Conservation (phyloP, 164 flowering plant species). For the Umbellularia californica region DNA sequence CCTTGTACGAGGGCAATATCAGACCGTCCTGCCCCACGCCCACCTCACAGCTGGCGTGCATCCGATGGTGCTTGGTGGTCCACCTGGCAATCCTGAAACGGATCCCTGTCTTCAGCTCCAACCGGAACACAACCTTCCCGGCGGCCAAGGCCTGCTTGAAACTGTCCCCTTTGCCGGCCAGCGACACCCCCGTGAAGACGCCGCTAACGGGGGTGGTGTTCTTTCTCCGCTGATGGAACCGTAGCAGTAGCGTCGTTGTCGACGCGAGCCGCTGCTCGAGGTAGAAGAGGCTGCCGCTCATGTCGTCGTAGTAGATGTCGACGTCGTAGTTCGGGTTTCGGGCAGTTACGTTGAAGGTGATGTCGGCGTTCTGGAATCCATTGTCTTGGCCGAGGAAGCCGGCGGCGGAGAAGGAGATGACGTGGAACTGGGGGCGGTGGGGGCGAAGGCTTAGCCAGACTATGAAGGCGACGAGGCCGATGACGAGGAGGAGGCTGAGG, state of each 20-base stretch:
- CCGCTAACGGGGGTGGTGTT: constrained; percentile 46
- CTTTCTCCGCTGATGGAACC: constrained; percentile 69
- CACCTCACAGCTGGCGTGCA: constrained; percentile 17
- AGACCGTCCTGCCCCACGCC: constrained; percentile 37
- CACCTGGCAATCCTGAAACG: constrained; percentile 59
- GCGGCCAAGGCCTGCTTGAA: constrained; percentile 39
- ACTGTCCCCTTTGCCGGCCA: constrained; percentile 27
- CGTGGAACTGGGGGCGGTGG: constrained; percentile 74
- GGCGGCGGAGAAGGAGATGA: constrained; percentile 51
- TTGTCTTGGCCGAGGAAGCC: constrained; percentile 34
- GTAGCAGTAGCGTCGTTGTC: constrained; percentile 21
- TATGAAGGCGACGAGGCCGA: constrained; percentile 65
- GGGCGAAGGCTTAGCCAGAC: constrained; percentile 87
- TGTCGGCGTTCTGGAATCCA: constrained; percentile 44
- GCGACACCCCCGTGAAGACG: constrained; percentile 37
- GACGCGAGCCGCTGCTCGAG: constrained; percentile 48
- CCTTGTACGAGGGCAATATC: constrained; percentile 27
- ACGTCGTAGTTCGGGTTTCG: constrained; percentile 69
- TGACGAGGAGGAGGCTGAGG: constrained; percentile 43
- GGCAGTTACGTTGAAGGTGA: constrained; percentile 52
- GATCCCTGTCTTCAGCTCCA: constrained; percentile 50
- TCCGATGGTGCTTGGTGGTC: constrained; percentile 26
- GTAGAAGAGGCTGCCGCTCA: constrained; percentile 46
- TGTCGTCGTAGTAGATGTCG: constrained; percentile 55
- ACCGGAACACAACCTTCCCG: constrained; percentile 57